These are phyloP conservation scores for Mucuna pruriens DNA, from an alignment of 306 rosid genomes.

Conservation along the genomic window DNA sequence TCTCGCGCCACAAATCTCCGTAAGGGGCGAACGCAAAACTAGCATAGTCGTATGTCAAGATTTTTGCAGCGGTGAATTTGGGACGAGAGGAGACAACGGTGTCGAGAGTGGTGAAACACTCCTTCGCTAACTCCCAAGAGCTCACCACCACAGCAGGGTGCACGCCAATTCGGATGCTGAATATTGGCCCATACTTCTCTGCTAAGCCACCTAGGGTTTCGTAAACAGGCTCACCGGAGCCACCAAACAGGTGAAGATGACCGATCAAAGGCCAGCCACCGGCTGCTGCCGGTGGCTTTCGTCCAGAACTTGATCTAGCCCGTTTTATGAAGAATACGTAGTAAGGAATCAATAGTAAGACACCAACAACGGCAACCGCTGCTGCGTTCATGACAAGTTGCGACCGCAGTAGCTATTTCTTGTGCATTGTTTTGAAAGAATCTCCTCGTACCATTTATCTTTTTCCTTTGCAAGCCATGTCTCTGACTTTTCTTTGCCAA, in stretches of 20 bases:
- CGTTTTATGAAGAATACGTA: neutral
- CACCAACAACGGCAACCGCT: neutral
- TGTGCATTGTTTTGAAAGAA: no score
- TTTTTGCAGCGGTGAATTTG: neutral
- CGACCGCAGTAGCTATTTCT: no score
- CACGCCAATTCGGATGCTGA: conserved; percentile 14
- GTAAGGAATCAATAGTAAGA: neutral
- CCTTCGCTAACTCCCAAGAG: conserved; percentile 16
- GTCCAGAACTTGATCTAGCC: neutral
- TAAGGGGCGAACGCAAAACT: conserved; percentile 15
- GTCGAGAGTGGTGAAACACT: conserved; percentile 18
- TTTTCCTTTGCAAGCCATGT: no score
- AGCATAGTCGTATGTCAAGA: neutral
- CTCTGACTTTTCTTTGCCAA: no score
- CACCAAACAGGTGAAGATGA: conserved; percentile 16
- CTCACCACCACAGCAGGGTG: neutral
- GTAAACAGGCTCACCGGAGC: neutral
- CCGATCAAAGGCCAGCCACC: conserved; percentile 30
- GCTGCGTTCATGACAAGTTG: neutral
- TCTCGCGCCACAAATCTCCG: conserved; percentile 8
- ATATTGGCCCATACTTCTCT: conserved; percentile 22
- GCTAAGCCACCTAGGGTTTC: neutral
- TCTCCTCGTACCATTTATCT: no score
- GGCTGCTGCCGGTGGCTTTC: neutral
- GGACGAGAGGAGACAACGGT: neutral